Conservation (phyloP, 805 yeast genomes). For the Yarrowia phangngaensis region DNA sequence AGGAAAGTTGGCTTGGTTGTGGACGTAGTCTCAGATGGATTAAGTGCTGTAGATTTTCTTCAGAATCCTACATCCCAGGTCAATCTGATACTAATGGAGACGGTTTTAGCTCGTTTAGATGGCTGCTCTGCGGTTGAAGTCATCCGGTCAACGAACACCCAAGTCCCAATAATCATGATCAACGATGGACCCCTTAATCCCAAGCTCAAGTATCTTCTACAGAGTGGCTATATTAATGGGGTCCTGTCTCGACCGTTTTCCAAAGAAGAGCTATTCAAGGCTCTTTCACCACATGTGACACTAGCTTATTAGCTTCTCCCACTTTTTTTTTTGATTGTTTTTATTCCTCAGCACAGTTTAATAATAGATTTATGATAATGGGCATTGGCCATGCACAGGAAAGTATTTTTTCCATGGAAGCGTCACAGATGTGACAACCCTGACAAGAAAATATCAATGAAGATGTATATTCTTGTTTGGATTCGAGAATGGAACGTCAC, state of each 20-base stretch:
- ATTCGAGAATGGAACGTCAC: too few relatives aligned
- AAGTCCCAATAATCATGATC: conserved; percentile 73
- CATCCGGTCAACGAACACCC: conserved; percentile 71
- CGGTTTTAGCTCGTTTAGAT: conserved; percentile 54
- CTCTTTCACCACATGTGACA: conserved; percentile 42
- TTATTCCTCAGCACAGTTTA: too few relatives aligned
- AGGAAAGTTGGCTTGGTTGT: conserved; percentile 88
- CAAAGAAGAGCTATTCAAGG: conserved; percentile 73
- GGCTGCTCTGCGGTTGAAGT: conserved; percentile 84
- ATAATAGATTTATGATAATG: too few relatives aligned
- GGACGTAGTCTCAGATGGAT: conserved; percentile 88
- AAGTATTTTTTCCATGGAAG: too few relatives aligned
- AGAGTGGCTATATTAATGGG: conserved; percentile 63
- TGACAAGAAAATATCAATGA: too few relatives aligned
- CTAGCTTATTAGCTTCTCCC: conserved; percentile 4
- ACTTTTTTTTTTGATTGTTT: too few relatives aligned
- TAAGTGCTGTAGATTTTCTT: conserved; percentile 64
- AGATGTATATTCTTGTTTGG: too few relatives aligned
- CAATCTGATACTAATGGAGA: conserved; percentile 55
- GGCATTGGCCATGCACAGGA: too few relatives aligned
- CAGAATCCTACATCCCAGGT: conserved; percentile 65
- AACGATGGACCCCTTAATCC: conserved; percentile 38
- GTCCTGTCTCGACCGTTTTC: conserved; percentile 93
- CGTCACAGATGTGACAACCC: too few relatives aligned
- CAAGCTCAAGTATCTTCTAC: conserved; percentile 27